Base-by-base conservation (phyloP, 2,329 filamentous ascomycete genomes). In the Shiraia sp. region DNA sequence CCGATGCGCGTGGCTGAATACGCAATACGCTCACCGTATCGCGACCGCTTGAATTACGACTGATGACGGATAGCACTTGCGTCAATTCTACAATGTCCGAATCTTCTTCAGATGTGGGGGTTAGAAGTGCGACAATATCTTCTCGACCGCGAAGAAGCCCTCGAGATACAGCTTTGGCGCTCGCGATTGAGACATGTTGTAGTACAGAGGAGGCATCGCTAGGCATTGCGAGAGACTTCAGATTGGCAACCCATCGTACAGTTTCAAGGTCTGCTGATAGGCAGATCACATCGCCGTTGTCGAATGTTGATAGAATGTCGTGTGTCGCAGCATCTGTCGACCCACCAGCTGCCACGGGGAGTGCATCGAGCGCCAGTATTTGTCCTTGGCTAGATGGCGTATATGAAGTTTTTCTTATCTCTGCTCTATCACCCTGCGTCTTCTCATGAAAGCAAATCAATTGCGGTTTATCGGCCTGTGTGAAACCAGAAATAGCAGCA, bases 211-310 rank as follows among this genome's bases (percentile, higher is more conserved):
- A 27, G 14, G 33, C 22, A 3, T 35, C 41, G 8, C 66, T 44
- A 27, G 59, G 59, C 28, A 47, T 28, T 1, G 47, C 32, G 10
- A 58, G 30, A 6, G 48, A 32, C 4, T 40, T 49, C 22, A 69
- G 9, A 23, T 59, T 55, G 23, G 53, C 51, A 12, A 54, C 51
- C 70, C 70, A 73, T 37, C 62, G 51, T 15, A 63, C 45, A 1
- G 39, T 51, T 10, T 61, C 47, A 10, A 73, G 54, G 39, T 86
- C 81, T 2, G 79, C 78, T 32, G 83, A 79, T 10, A 87, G 71
- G 41, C 80, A 83, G 7, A 79, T 57, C 14, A 87, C 70, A 43
- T 83, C 76, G 25, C 86, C 86, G 47, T 84, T 77, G 29, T 78
- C 70, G 42, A 81, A 79, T 1, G 88, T 74, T 2, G 76, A 74